These are phyloP conservation scores for Gynostemma pentaphyllum DNA, from an alignment of 306 rosid species.

Conservation along the genomic window DNA sequence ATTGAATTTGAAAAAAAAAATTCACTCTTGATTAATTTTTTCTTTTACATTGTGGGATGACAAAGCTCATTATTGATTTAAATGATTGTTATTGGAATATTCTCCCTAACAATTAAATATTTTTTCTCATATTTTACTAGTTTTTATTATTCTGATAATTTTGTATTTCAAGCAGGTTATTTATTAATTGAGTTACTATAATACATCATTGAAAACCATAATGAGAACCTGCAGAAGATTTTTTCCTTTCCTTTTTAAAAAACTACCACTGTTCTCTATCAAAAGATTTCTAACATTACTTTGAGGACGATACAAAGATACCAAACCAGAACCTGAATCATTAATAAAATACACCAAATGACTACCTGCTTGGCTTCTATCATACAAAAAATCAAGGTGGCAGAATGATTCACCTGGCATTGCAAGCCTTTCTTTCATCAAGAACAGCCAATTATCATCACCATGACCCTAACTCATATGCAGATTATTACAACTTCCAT, in stretches of 20 bases:
- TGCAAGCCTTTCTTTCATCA: not conserved
- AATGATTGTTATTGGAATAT: no score
- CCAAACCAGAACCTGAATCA: not conserved
- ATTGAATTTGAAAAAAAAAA: no score
- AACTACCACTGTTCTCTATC: not conserved
- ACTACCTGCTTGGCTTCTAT: not conserved
- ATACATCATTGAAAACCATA: no score
- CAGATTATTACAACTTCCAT: not conserved
- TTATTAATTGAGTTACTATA: no score
- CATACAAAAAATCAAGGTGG: slow-evolving; percentile 1
- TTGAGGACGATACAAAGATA: not conserved
- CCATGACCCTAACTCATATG: not conserved
- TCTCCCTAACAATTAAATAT: no score
- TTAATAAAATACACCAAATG: not conserved
- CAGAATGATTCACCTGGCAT: not conserved
- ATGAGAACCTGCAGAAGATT: not conserved
- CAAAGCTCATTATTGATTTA: no score
- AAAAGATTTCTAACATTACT: not conserved
- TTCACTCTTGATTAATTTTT: no score
- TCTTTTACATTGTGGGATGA: no score
- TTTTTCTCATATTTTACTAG: no score
- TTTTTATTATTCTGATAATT: no score
- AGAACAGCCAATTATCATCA: not conserved
- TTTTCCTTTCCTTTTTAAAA: no score
- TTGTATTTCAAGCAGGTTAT: no score